Conservation (phyloP, 1,284 basidiomycete genomes). For the Heterobasidion annosum region DNA sequence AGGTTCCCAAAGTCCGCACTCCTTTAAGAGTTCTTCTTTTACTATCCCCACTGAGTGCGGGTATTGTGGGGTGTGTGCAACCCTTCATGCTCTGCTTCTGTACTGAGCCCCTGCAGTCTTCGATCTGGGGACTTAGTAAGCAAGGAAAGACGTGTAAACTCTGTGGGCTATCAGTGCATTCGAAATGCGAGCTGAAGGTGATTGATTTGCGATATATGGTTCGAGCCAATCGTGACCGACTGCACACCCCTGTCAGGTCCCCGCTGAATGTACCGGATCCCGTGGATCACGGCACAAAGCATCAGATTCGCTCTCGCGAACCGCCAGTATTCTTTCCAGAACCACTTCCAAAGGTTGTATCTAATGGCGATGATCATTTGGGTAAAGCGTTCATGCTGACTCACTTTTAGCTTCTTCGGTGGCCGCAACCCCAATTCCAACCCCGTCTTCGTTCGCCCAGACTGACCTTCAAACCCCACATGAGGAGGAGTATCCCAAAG, state of each 20-base stretch:
- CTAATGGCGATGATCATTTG: not conserved
- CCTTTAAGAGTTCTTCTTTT: slow-evolving; percentile 77
- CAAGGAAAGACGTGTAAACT: slow-evolving; percentile 75
- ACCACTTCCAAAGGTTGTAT: slow-evolving; percentile 9
- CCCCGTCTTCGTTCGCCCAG: slow-evolving; percentile 47
- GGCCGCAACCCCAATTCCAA: slow-evolving; percentile 23
- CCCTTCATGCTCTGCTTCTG: not conserved
- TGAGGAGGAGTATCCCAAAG: slow-evolving; percentile 38
- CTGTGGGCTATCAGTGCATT: slow-evolving; percentile 76
- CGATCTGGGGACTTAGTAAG: slow-evolving; percentile 80
- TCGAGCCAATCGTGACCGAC: not conserved
- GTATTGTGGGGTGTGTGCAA: slow-evolving; percentile 60
- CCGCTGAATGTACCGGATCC: slow-evolving; percentile 55
- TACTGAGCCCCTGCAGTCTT: slow-evolving; percentile 35
- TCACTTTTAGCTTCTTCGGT: slow-evolving; percentile 2
- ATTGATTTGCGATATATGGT: slow-evolving; percentile 5
- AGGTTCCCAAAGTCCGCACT: slow-evolving; percentile 61
- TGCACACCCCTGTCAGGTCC: slow-evolving; percentile 37
- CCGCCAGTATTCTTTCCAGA: slow-evolving; percentile 11
- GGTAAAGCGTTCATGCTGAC: slow-evolving; percentile 7
- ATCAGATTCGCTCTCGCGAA: slow-evolving; percentile 7
- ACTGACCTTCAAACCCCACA: slow-evolving; percentile 24
- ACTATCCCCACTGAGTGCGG: slow-evolving; percentile 76
- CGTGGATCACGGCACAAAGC: slow-evolving; percentile 12
- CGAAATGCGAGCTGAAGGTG: slow-evolving; percentile 80